Evolutionary conservation across 164 flowering plant species (phyloP).

Genomic region (Umbilicus rupestris): DNA sequence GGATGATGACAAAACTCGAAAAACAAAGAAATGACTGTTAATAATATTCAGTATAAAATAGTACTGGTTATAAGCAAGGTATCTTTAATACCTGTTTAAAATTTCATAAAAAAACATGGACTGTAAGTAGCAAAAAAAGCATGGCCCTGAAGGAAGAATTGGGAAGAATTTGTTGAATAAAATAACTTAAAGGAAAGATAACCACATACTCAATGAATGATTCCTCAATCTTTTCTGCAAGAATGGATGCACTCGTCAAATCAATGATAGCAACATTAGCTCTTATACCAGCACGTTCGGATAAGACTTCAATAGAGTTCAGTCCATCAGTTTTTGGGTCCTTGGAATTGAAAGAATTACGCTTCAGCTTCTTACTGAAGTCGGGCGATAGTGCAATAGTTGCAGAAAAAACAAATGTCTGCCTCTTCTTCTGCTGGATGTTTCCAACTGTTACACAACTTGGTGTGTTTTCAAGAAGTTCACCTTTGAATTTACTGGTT

Average conservation of each 20-base stretch:
- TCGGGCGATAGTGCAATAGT: conserved; percentile 79
- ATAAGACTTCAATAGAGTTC: conserved; percentile 69
- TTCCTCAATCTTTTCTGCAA: conserved; percentile 76
- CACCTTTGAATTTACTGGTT: conserved; percentile 24
- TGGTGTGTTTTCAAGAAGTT: conserved; percentile 22
- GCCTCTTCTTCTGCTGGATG: conserved; percentile 71
- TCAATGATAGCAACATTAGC: conserved; percentile 71
- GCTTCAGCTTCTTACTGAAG: conserved; percentile 82
- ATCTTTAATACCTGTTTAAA: not conserved
- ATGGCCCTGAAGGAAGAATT: no score
- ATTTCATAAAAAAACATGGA: not conserved
- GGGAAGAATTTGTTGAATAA: not conserved
- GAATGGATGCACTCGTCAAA: conserved; percentile 65
- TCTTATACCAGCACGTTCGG: conserved; percentile 80
- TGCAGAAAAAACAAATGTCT: conserved; percentile 89
- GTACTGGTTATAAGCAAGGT: no score
- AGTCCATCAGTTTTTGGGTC: conserved; percentile 29
- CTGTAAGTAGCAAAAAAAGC: not conserved
- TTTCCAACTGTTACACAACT: conserved; percentile 48
- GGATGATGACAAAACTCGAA: not conserved
- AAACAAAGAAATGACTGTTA: not conserved
- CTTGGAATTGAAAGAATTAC: conserved; percentile 42
- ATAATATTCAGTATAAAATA: not conserved
- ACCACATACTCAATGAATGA: conserved; percentile 77
- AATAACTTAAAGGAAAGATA: conserved; percentile 3